These are phyloP conservation scores for Histomonas meleagridis DNA, from an alignment of 208 protist genomes.

Conservation along the genomic window DNA sequence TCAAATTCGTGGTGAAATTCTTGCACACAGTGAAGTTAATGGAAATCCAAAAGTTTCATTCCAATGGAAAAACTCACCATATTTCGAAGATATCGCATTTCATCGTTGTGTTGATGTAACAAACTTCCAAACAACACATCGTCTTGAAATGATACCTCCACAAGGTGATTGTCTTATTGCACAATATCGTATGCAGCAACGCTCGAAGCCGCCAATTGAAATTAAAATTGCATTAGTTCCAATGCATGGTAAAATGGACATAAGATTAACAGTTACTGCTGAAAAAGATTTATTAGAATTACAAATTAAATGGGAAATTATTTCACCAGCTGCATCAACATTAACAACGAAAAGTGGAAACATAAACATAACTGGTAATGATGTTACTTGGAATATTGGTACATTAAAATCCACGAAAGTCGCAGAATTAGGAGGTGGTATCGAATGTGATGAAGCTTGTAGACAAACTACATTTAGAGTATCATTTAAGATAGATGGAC, in stretches of 20 bases:
- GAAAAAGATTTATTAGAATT: neutral
- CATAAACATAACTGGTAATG: neutral
- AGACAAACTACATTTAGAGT: neutral
- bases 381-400: neutral
- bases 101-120: neutral
- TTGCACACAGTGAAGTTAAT: neutral
- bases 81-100: neutral
- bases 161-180: neutral
- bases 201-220: neutral
- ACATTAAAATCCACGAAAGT: neutral
- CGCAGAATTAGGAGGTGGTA: neutral
- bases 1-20: constrained; percentile 10
- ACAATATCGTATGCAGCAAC: neutral
- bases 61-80: neutral
- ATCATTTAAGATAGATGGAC: neutral
- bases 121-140: neutral
- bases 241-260: neutral
- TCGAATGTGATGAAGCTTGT: neutral
- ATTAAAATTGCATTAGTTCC: neutral
- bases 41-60: neutral
- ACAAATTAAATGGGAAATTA: neutral
- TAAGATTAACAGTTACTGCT: neutral
- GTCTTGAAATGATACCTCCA: neutral
- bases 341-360: neutral
- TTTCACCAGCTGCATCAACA: neutral